Evolutionary conservation across 768 basidiomycete genomes (phyloP).

Genomic region (Russula compacta): DNA sequence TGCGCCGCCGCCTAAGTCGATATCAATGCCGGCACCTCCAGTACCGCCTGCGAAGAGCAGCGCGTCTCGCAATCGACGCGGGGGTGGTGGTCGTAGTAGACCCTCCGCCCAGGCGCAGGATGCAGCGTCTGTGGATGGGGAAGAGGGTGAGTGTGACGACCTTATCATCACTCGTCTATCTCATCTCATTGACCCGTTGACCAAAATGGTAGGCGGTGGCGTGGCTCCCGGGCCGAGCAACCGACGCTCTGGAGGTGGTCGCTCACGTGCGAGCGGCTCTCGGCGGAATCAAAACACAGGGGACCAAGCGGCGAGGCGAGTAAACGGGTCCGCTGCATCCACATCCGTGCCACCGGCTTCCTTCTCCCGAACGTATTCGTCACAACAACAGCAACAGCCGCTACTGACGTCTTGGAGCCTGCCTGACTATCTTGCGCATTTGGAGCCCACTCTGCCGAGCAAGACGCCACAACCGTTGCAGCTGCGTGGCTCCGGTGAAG

Average conservation of each 20-base stretch:
- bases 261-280: conserved; percentile 39
- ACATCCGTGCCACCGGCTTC: conserved; percentile 28
- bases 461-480: conserved; percentile 66
- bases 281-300: conserved; percentile 34
- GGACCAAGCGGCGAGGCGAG: conserved; percentile 22
- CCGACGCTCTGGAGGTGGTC: conserved; percentile 38
- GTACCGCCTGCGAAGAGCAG: conserved; percentile 21
- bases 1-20: conserved; percentile 19
- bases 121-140: conserved; percentile 39
- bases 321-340: conserved; percentile 31
- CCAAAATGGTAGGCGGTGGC: not conserved
- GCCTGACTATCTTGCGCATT: conserved; percentile 87
- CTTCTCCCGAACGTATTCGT: conserved; percentile 50
- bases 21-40: conserved; percentile 19
- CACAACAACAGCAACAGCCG: conserved; percentile 61
- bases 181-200: conserved; percentile 27
- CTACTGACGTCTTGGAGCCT: conserved; percentile 82
- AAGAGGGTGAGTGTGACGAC: conserved; percentile 45
- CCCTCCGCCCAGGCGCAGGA: conserved; percentile 24
- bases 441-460: conserved; percentile 74
- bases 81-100: conserved; percentile 25
- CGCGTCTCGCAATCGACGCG: conserved; percentile 25
- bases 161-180: conserved; percentile 11
- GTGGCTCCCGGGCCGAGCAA: conserved; percentile 13
- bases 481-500: conserved; percentile 49